Evolutionary conservation across 2,329 filamentous ascomycete genomes (phyloP).

Genomic region (Pyrenophora tritici-repentis): DNA sequence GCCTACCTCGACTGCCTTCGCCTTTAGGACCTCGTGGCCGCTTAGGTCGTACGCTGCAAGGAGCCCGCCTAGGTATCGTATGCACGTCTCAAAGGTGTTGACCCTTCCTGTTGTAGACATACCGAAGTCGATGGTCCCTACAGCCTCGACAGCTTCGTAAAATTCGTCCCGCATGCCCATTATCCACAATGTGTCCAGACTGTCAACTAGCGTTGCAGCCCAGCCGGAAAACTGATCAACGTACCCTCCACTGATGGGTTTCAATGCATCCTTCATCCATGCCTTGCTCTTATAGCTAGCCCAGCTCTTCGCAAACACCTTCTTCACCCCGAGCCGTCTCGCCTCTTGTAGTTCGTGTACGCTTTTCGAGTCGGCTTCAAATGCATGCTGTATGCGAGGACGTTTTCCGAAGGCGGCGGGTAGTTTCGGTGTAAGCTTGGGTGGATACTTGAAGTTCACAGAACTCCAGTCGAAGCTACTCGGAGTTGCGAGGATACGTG

Average conservation of each 20-base stretch:
- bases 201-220: constrained; percentile 55
- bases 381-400: constrained; percentile 42
- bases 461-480: constrained; percentile 43
- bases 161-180: constrained; percentile 56
- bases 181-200: constrained; percentile 55
- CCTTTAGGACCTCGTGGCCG: constrained; percentile 39
- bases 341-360: constrained; percentile 31
- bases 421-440: constrained; percentile 31
- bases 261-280: constrained; percentile 55
- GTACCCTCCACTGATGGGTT: constrained; percentile 46
- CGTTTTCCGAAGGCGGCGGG: constrained; percentile 35
- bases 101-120: constrained; percentile 46
- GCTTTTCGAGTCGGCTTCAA: constrained; percentile 24
- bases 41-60: constrained; percentile 47
- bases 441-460: constrained; percentile 36
- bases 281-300: constrained; percentile 51
- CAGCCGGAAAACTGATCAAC: constrained; percentile 55
- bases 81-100: constrained; percentile 58
- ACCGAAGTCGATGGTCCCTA: constrained; percentile 53
- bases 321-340: constrained; percentile 34
- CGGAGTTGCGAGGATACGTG: constrained; percentile 28
- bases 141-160: constrained; percentile 52
- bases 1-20: constrained; percentile 45
- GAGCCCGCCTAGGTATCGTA: constrained; percentile 48
- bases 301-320: constrained; percentile 51